phyloP scores from a whole-genome alignment of 805 yeast species.

The Kodamaea restingae region DNA sequence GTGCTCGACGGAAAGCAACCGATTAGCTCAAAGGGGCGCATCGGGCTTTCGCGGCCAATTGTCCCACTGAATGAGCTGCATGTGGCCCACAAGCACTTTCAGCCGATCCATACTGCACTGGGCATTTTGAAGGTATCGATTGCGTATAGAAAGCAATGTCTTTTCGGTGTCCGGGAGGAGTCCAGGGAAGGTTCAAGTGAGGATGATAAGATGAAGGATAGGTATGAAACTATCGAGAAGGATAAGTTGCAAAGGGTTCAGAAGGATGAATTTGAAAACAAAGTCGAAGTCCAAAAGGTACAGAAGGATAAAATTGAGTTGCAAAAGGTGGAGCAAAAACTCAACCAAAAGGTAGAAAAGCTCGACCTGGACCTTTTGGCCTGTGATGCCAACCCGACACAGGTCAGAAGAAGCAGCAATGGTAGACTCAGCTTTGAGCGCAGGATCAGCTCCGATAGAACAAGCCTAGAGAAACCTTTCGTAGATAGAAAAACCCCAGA shows the following conservation, averaged over 20 bases:
- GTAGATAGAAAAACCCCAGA: background rate
- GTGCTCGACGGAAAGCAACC: constrained; percentile 74
- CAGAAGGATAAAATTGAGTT: background rate
- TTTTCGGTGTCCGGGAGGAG: constrained; percentile 46
- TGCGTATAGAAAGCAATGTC: constrained; percentile 69
- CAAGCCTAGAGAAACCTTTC: background rate
- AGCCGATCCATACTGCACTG: constrained; percentile 68
- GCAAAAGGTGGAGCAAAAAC: background rate
- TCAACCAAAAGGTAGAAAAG: constrained; percentile 1
- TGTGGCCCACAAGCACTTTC: constrained; percentile 57
- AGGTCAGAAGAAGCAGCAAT: background rate
- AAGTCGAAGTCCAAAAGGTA: no score
- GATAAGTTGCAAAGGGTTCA: constrained; percentile 22
- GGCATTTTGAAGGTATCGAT: constrained; percentile 76
- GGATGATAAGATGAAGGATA: constrained; percentile 46
- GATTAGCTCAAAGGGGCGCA: constrained; percentile 74
- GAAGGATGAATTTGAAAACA: no score
- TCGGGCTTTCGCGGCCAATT: constrained; percentile 73
- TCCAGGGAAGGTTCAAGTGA: constrained; percentile 35
- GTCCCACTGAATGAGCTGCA: constrained; percentile 47
- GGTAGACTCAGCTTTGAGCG: background rate
- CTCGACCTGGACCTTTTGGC: background rate
- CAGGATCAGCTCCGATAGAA: background rate
- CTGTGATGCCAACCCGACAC: no score
- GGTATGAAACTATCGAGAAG: constrained; percentile 39